A percentile compares a stretch with the other conserved stretches of the same genome.
phyloP scores from a whole-genome alignment of 164 flowering plant genomes.

The Piper longum region DNA sequence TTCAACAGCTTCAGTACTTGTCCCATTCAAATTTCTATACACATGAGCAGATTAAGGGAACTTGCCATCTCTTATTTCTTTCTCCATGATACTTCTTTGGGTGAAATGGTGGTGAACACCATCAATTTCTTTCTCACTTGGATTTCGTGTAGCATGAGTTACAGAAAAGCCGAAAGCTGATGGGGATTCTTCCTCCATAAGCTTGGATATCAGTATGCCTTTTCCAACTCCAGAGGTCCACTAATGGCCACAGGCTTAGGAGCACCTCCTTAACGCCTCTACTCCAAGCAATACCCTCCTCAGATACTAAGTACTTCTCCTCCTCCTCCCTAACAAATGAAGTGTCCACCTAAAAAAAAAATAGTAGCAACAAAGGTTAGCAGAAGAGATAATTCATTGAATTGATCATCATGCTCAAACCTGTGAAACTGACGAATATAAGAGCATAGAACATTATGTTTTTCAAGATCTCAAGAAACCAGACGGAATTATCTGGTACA shows the following conservation, averaged over 20 bases:
- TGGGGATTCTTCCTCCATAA: conserved; percentile 75
- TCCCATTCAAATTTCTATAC: conserved; percentile 95
- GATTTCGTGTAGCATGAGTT: conserved; percentile 92
- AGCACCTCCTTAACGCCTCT: conserved; percentile 59
- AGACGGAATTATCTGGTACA: conserved; percentile 41
- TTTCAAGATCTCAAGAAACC: conserved; percentile 86
- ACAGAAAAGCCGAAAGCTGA: conserved; percentile 90
- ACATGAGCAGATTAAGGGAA: conserved; percentile 89
- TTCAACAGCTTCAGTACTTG: conserved; percentile 89
- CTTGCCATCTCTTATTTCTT: conserved; percentile 63
- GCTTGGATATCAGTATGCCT: conserved; percentile 79
- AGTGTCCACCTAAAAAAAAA: conserved; percentile 55
- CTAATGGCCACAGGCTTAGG: conserved; percentile 83
- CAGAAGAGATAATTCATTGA: neutral
- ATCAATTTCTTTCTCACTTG: conserved; percentile 64
- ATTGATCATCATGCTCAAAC: no score
- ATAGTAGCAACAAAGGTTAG: no score
- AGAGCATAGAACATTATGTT: neutral
- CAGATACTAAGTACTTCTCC: conserved; percentile 24
- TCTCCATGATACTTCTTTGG: conserved; percentile 66
- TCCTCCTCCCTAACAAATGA: conserved; percentile 58
- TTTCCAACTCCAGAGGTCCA: conserved; percentile 98
- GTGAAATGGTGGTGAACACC: conserved; percentile 91
- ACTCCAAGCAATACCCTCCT: conserved; percentile 86
- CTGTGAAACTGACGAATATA: no score